Evolutionary conservation across 139 green algal species (phyloP), one percentile per base, ranked within the genome.

Genomic region (Tetradesmus obliquus): DNA sequence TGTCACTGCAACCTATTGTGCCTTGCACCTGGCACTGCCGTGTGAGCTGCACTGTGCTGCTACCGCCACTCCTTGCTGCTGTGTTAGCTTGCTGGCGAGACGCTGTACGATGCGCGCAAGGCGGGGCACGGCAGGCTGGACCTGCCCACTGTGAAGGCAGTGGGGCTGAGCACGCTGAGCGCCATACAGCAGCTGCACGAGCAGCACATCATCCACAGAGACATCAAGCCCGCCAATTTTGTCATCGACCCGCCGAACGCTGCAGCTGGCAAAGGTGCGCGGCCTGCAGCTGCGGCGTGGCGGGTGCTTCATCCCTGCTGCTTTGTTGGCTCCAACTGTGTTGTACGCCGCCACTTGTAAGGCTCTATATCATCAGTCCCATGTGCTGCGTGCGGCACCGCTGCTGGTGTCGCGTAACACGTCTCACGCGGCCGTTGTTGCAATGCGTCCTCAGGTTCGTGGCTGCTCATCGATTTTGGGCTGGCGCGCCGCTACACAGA

Each of bases 141-240:
- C 79, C 88, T 92, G 66, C 55, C 60, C 17, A 93, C 90, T 17
- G 88, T 92, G 69, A 92, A 95, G 80, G 88, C 87, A 17, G 71
- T 96, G 32, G 94, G 90, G 3, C 7, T 76, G 24, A 79, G 81
- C 86, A 95, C 96, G 84, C 93, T 98, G 80, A 79, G 71, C 7
- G 95, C 95, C 1, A 93, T 98, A 86, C 86, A 97, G 93, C 88
- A 89, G 19, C 79, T 97, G 89, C 97, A 98, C 87, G 58, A 57
- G 12, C 80, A 81, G 71, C 96, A 96, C 15, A 96, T 92, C 76
- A 94, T 98, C 55, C 96, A 98, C 92, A 87, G 97, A 0, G 97
- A 99, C 86, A 95, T 99, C 22, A 99, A 99, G 92, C 97, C 97
- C 24, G 96, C 97, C 45, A 98, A 98, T 92, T 98, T 97, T 92